A percentile compares a stretch with the other conserved stretches of the same genome.
These are phyloP conservation scores for Pseudogymnoascus sp. DNA, from an alignment of 2,329 filamentous ascomycete species.

Conservation along the genomic window DNA sequence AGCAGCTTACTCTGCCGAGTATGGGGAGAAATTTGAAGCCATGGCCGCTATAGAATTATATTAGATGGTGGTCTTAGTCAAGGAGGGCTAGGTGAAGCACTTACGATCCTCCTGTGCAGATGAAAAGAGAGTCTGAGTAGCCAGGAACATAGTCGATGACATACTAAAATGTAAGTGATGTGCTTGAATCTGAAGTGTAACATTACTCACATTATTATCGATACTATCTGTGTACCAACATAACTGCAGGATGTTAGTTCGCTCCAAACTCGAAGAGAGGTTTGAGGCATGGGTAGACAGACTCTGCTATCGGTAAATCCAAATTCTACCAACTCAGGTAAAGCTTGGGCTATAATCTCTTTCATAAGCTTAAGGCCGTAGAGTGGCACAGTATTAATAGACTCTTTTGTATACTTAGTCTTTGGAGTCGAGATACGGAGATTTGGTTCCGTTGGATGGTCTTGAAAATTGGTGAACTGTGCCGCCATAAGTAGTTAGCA, in stretches of 20 bases:
- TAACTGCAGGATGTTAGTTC: conserved; percentile 8
- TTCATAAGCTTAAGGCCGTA: conserved; percentile 24
- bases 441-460: conserved; percentile 16
- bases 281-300: not conserved
- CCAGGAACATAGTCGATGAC: conserved; percentile 23
- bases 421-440: conserved; percentile 20
- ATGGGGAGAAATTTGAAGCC: conserved; percentile 29
- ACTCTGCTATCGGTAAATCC: conserved; percentile 21
- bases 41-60: conserved; percentile 22
- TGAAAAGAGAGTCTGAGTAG: conserved; percentile 21
- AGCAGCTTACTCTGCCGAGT: conserved; percentile 21
- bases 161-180: conserved; percentile 3
- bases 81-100: not conserved
- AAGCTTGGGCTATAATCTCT: conserved; percentile 19
- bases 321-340: conserved; percentile 22
- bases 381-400: conserved; percentile 22
- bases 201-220: conserved; percentile 15
- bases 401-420: conserved; percentile 21
- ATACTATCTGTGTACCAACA: conserved; percentile 24
- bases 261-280: not conserved
- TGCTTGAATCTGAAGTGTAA: not conserved
- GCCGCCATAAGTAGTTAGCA: not conserved
- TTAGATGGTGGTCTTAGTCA: conserved; percentile 13
- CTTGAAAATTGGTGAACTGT: conserved; percentile 21
- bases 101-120: conserved; percentile 23